Conservation (phyloP, 768 basidiomycete species). For the Termitomyces sp. region DNA sequence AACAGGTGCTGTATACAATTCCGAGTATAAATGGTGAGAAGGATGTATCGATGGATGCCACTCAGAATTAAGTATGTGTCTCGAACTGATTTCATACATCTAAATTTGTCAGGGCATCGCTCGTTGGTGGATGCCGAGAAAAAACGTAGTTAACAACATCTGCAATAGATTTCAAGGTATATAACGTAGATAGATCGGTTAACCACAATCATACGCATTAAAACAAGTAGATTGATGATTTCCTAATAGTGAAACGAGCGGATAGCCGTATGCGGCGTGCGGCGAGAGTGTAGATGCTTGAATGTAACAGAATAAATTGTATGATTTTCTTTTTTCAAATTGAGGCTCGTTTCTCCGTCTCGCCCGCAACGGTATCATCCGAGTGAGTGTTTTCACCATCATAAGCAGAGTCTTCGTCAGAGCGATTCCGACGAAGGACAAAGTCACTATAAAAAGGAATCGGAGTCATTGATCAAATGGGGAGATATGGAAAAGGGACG, state of each 20-base stretch:
- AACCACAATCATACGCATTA: background rate
- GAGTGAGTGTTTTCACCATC: background rate
- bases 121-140: background rate
- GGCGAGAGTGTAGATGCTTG: background rate
- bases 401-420: background rate
- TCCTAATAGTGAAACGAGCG: background rate
- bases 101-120: background rate
- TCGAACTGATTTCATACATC: background rate
- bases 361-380: background rate
- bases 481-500: constrained; percentile 18
- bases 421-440: background rate
- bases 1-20: background rate
- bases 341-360: constrained; percentile 2
- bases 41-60: too few relatives aligned
- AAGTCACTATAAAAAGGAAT: background rate
- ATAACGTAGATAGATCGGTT: background rate
- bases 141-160: background rate
- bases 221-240: too few relatives aligned
- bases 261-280: background rate
- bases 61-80: too few relatives aligned
- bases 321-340: background rate
- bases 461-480: background rate
- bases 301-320: background rate
- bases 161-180: background rate
- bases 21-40: background rate